Evolutionary conservation across 2,329 filamentous ascomycete genomes (phyloP).

Genomic region (Pestalotiopsis sp.): DNA sequence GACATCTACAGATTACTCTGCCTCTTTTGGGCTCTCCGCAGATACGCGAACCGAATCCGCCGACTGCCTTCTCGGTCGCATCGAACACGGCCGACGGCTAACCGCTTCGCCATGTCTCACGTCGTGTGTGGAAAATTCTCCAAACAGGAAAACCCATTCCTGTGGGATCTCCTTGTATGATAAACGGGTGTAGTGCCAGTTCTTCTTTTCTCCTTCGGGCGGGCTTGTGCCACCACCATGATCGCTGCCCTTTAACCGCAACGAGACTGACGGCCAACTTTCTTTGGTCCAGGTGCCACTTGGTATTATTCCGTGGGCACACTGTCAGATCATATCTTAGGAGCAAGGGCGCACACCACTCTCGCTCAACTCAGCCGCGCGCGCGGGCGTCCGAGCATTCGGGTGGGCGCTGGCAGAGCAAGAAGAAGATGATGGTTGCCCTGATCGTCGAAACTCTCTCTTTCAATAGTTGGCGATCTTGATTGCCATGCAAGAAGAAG

Average conservation of each 20-base stretch:
- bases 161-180: background rate
- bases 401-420: background rate
- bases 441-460: conserved; percentile 1
- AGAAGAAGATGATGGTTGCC: background rate
- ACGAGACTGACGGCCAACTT: background rate
- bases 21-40: background rate
- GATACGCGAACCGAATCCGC: background rate
- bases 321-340: background rate
- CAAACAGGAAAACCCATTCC: background rate
- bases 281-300: background rate
- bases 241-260: background rate
- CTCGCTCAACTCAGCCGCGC: background rate
- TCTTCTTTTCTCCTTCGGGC: background rate
- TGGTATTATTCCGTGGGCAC: background rate
- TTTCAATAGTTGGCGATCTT: background rate
- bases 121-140: background rate
- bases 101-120: conserved; percentile 4
- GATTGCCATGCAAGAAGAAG: background rate
- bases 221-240: background rate
- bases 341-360: background rate
- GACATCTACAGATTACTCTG: background rate
- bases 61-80: background rate
- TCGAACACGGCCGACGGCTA: background rate
- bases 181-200: background rate
- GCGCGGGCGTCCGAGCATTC: background rate